These are phyloP conservation scores for Alnus rubra DNA, from an alignment of 306 rosid genomes.

Conservation along the genomic window DNA sequence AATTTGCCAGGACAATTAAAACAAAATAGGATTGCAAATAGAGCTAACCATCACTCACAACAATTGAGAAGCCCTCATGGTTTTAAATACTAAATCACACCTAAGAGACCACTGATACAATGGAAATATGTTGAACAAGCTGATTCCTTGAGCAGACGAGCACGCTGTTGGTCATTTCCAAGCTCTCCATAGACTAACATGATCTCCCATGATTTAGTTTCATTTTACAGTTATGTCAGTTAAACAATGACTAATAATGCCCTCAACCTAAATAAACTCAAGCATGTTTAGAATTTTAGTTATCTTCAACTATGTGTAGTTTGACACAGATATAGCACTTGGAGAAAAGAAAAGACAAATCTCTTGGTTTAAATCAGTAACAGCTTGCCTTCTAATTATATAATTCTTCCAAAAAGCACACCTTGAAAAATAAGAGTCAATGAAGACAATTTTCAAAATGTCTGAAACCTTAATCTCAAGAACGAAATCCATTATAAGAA, in stretches of 20 bases:
- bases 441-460: not conserved
- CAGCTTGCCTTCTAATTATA: not conserved
- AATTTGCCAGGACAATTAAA: not conserved
- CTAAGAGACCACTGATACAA: not conserved
- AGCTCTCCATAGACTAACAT: not conserved
- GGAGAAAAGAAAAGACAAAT: not conserved
- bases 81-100: not conserved
- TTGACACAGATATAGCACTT: not conserved
- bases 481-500: not conserved
- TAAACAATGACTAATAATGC: not conserved
- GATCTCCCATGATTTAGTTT: too few relatives aligned
- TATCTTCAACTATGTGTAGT: not conserved
- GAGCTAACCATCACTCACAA: not conserved
- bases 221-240: too few relatives aligned
- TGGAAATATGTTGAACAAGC: not conserved
- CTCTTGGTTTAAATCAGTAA: not conserved
- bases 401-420: not conserved
- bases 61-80: not conserved
- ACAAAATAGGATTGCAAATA: not conserved
- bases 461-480: constrained; percentile 2
- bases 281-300: not conserved
- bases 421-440: not conserved
- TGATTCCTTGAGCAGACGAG: not conserved
- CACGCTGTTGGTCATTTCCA: not conserved
- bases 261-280: not conserved